A percentile compares a stretch with the other conserved stretches of the same genome.
These are phyloP conservation scores for Thuja plicata DNA, from an alignment of 83 land plant genomes.

Conservation along the genomic window DNA sequence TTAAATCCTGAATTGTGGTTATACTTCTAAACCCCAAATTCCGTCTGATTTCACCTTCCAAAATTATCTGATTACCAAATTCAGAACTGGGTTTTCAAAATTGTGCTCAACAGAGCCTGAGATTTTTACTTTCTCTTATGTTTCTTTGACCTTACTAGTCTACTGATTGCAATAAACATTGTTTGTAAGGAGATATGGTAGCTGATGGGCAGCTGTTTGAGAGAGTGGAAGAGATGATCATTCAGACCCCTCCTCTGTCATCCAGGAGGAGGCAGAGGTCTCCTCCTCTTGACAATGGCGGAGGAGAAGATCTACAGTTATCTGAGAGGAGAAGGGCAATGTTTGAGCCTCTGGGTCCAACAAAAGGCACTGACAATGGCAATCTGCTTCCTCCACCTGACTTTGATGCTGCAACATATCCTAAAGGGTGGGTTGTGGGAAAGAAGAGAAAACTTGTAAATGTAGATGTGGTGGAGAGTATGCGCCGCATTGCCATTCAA, in stretches of 20 bases:
- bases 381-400: slow-evolving; percentile 87
- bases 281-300: not conserved
- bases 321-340: slow-evolving; percentile 72
- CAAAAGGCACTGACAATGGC: slow-evolving; percentile 24
- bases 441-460: slow-evolving; percentile 93
- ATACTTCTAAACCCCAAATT: not conserved
- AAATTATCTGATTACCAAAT: not conserved
- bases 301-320: slow-evolving; percentile 21
- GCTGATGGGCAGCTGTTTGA: slow-evolving; percentile 2
- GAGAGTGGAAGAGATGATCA: slow-evolving; percentile 3
- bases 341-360: slow-evolving; percentile 80
- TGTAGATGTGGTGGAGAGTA: slow-evolving; percentile 96
- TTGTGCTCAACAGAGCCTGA: not conserved
- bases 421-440: slow-evolving; percentile 88
- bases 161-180: not conserved
- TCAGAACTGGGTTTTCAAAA: not conserved
- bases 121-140: not conserved
- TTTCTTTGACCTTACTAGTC: not conserved
- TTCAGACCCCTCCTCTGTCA: not conserved
- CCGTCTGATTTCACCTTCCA: not conserved
- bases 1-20: not conserved
- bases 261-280: not conserved
- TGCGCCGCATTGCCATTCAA: slow-evolving; percentile 89
- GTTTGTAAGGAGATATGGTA: not conserved
- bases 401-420: slow-evolving; percentile 78